Percentiles rank a stretch among this genome's conserved stretches.
These are phyloP conservation scores for Tagetes patula DNA, from an alignment of 129 eudicot genomes.

Conservation along the genomic window DNA sequence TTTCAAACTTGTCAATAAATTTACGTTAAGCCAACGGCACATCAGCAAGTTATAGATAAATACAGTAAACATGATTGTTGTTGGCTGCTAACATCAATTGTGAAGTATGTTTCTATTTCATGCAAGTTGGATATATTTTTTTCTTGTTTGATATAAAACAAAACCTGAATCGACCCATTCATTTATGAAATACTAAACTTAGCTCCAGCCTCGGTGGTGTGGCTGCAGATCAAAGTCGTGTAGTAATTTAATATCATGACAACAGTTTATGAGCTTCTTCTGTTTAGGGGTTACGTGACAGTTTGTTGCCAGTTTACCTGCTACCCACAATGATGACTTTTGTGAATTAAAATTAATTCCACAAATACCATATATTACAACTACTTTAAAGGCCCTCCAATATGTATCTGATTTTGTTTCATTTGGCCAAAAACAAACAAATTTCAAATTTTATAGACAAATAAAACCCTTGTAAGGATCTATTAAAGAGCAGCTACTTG, in stretches of 20 bases:
- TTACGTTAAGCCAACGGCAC: background rate
- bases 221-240: conserved; percentile 89
- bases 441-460: too few species aligned
- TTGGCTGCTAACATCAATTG: background rate
- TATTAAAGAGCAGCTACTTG: too few species aligned
- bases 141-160: background rate
- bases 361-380: too few species aligned
- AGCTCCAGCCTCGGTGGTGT: conserved; percentile 73
- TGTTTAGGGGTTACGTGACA: too few species aligned
- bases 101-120: background rate
- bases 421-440: too few species aligned
- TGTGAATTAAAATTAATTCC: too few species aligned
- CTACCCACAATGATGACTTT: too few species aligned
- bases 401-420: too few species aligned
- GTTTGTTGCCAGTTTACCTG: too few species aligned
- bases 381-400: too few species aligned
- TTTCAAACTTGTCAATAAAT: background rate
- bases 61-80: background rate
- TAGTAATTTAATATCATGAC: conserved; percentile 34
- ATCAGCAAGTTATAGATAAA: background rate
- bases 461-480: too few species aligned
- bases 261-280: too few species aligned
- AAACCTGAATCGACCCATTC: background rate
- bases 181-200: conserved; percentile 51
- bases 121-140: background rate